Evolutionary conservation across 768 basidiomycete genomes (phyloP), one percentile per base, ranked within the genome.

Genomic region (Neoboletus subvelutipes): DNA sequence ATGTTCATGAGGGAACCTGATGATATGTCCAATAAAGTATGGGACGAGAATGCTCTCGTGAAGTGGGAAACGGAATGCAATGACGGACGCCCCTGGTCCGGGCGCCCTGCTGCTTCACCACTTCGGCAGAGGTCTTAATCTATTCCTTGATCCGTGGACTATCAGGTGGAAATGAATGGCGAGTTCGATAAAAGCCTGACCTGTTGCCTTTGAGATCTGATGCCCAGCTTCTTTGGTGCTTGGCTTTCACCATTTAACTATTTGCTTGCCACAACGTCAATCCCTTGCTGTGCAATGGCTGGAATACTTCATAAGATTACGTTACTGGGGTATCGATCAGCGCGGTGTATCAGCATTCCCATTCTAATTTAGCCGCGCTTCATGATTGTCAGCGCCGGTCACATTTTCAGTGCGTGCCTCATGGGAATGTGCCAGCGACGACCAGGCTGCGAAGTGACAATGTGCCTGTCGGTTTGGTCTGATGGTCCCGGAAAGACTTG

Each of bases 21-120:
- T 3, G 81, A 85, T 55, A 20, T 59, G 52, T 70, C 72, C 4
- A 75, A 68, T 24, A 87, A 84, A 60, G 60, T 69, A 12, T 88
- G 84, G 84, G 84, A 89, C 67, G 86, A 88, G 62, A 76, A 75
- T 20, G 76, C 77, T 28, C 71, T 90, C 55, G 55, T 62, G 33
- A 69, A 69, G 9, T 88, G 86, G 84, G 87, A 90, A 65, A 69
- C 57, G 51, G 73, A 78, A 59, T 73, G 68, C 26, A 85, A 85
- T 60, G 73, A 66, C n/a, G 81, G 79, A 2, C 71, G 64, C 49
- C 64, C 59, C 17, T 85, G 84, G 84, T 72, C 74, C 40, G 83
- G 80, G 20, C 74, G 78, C 5, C 42, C 49, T 4, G 26, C 22
- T n/a, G 13, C 1, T 50, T n/a, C 31, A 12, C 48, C 22, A 5